phyloP scores from a whole-genome alignment of 2,329 filamentous ascomycete species.

The Fusarium foetens region DNA sequence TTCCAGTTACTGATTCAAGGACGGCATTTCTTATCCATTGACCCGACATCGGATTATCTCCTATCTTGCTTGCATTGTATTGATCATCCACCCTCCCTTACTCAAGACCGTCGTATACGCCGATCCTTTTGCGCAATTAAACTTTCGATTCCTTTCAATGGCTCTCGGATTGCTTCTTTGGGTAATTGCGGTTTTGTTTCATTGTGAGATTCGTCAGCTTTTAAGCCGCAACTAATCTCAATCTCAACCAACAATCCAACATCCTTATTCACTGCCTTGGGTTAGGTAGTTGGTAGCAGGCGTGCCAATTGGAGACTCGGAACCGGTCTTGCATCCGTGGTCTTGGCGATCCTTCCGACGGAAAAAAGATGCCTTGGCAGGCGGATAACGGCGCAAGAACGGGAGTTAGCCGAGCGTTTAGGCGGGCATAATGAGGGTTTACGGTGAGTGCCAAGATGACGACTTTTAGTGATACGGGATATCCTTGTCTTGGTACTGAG shows the following conservation, averaged over 20 bases:
- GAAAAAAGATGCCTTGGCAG: slow-evolving; percentile 17
- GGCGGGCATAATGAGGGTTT: slow-evolving; percentile 26
- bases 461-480: background rate
- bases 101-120: background rate
- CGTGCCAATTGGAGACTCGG: background rate
- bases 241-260: background rate
- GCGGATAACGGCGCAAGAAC: slow-evolving; percentile 7
- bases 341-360: slow-evolving; percentile 1
- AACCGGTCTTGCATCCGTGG: background rate
- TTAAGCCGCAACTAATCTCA: slow-evolving; percentile 8
- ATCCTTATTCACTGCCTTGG: background rate
- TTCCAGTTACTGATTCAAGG: background rate
- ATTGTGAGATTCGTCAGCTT: background rate
- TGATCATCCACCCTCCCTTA: slow-evolving; percentile 1
- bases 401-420: slow-evolving; percentile 21
- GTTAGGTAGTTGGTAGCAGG: background rate
- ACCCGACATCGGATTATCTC: background rate
- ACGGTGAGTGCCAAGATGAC: slow-evolving; percentile 5
- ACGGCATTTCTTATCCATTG: background rate
- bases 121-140: slow-evolving; percentile 3
- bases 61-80: background rate
- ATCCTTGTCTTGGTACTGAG: background rate
- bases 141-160: background rate
- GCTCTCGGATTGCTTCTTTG: slow-evolving; percentile 6
- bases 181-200: background rate